These are phyloP conservation scores for Quercus rubra DNA, from an alignment of 306 rosid genomes.

Conservation along the genomic window DNA sequence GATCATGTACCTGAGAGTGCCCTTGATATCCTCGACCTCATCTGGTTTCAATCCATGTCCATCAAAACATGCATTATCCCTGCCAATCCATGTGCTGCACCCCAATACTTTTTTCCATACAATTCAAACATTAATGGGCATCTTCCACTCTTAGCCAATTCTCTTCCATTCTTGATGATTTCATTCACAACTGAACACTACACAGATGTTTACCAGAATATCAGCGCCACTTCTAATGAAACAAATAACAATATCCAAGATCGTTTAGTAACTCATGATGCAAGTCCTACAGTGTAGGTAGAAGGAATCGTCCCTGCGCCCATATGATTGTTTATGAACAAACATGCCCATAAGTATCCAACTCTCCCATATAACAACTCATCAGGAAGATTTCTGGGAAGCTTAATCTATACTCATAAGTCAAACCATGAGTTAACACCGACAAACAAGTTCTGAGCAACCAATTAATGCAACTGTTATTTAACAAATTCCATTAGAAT, in stretches of 20 bases:
- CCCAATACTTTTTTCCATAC: slow-evolving; percentile 77
- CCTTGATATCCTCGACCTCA: slow-evolving; percentile 58
- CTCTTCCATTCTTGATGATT: slow-evolving; percentile 58
- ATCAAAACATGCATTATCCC: slow-evolving; percentile 75
- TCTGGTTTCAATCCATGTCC: slow-evolving; percentile 73
- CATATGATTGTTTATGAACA: slow-evolving; percentile 60
- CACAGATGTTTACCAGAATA: slow-evolving; percentile 11
- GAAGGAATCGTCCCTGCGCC: slow-evolving; percentile 58
- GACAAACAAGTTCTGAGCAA: background rate
- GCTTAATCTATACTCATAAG: slow-evolving; percentile 48
- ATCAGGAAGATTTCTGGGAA: slow-evolving; percentile 58
- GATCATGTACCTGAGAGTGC: slow-evolving; percentile 69
- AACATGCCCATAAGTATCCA: slow-evolving; percentile 78
- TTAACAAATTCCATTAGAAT: background rate
- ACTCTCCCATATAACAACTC: slow-evolving; percentile 72
- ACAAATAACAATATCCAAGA: slow-evolving; percentile 10
- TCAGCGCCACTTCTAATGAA: background rate
- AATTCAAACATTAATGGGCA: slow-evolving; percentile 74
- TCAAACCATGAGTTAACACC: background rate
- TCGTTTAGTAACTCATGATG: background rate
- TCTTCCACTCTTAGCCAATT: slow-evolving; percentile 43
- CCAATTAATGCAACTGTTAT: background rate
- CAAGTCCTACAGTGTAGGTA: slow-evolving; percentile 44
- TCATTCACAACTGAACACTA: slow-evolving; percentile 53
- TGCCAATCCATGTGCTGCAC: slow-evolving; percentile 84